Base-by-base conservation (phyloP, 169 alveolate species). In the Plasmodium vinckei region DNA sequence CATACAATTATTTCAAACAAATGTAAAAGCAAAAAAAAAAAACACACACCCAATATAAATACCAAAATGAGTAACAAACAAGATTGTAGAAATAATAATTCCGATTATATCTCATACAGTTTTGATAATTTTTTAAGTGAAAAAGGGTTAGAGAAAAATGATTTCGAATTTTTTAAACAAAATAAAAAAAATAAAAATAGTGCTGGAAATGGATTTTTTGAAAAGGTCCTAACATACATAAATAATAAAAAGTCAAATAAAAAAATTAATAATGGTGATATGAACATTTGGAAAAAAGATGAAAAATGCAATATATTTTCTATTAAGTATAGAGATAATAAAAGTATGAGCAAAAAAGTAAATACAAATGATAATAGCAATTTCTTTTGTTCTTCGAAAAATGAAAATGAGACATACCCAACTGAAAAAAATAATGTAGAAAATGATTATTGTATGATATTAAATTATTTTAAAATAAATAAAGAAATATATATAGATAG, bases 401-500 rank as follows among this genome's bases (percentile, higher is more conserved):
- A 17, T 15, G 49, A 60, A 60, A 17, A 61, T 9, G 10, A 1
- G 1, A n/a, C 15, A 15, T 19, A 7, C 2, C 2, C 2, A 4
- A 23, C 17, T 19, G 15, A 54, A 15, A 57, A 69, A 39, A 51
- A 75, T 21, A 61, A 61, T 6, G 23, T 46, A 23, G 65, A 60
- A 39, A 27, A 53, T 15, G 59, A 23, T 17, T 87, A 69, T 49
- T 56, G 39, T 39, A 19, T 9, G 4, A 64, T 87, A 21, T 44
- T 64, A 17, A 21, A 33, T 72, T 25, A 73, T 69, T 73, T 65
- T 21, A 68, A 87, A 73, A 46, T 87, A 7, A 63, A 60, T 47
- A 73, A 57, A 69, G 88, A 73, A 60, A 69, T 42, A 15, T 54
- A 82, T 67, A 82, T 82, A 82, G 82, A 82, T 56, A 56, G 54